These are phyloP conservation scores for Gymnopus androsaceus DNA, from an alignment of 1,284 basidiomycete genomes.

Conservation along the genomic window DNA sequence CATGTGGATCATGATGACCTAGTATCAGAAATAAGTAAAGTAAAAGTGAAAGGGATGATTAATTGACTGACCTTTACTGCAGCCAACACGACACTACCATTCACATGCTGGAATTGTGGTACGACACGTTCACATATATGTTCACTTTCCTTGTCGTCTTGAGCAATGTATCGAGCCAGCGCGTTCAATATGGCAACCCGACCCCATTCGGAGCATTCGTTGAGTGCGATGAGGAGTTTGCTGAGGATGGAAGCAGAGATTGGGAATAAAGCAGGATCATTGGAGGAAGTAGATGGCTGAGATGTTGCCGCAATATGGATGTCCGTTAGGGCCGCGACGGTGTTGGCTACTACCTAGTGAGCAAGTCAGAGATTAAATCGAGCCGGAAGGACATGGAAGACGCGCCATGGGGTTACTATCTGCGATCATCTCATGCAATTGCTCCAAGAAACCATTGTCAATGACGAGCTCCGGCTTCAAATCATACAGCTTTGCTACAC, in stretches of 20 bases:
- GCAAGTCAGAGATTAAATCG: neutral
- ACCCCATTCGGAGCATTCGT: slow-evolving; percentile 99
- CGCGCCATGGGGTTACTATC: slow-evolving; percentile 97
- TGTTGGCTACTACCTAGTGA: slow-evolving; percentile 90
- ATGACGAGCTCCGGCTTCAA: slow-evolving; percentile 94
- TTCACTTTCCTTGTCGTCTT: slow-evolving; percentile 92
- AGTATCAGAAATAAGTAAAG: neutral
- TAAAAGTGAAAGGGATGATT: slow-evolving; percentile 7
- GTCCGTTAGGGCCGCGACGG: slow-evolving; percentile 90
- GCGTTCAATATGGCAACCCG: slow-evolving; percentile 91
- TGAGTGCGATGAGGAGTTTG: slow-evolving; percentile 93
- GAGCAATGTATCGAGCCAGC: slow-evolving; percentile 79
- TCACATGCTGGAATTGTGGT: slow-evolving; percentile 97
- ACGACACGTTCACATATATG: slow-evolving; percentile 98
- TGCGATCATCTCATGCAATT: slow-evolving; percentile 87
- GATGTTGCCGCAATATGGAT: slow-evolving; percentile 77
- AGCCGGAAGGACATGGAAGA: slow-evolving; percentile 7
- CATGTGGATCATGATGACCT: slow-evolving; percentile 98
- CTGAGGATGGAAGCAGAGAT: slow-evolving; percentile 83
- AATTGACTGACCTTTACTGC: slow-evolving; percentile 78
- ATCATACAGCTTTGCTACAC: slow-evolving; percentile 96
- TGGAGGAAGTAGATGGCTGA: slow-evolving; percentile 52
- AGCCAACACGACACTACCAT: slow-evolving; percentile 92
- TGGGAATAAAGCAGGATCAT: slow-evolving; percentile 72
- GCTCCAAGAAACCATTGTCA: slow-evolving; percentile 93